Evolutionary conservation across 257 asterid species (phyloP), one percentile per base, ranked within the genome.

Genomic region (Jacaranda copaia): DNA sequence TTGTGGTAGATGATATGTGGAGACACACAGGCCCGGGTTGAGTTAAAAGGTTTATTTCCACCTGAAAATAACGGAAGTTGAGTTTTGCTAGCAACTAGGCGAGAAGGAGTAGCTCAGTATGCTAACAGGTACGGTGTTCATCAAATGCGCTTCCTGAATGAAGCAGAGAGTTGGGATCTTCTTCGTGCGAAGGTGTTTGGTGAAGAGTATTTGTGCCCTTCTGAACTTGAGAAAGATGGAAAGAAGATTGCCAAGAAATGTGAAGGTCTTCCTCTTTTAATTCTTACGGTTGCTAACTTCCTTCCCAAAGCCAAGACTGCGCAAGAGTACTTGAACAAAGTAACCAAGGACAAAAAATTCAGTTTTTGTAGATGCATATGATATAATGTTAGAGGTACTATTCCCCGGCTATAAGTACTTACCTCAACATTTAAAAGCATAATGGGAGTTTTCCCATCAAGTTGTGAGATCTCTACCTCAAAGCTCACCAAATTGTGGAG

Each of bases 251-350:
- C 56, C 0, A 6, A 18, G 20, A 75, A 68, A 32, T 75, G 84
- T 8, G 63, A 32, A 12, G 85, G 89, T 5, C 79, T 74, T n/a
- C 78, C 75, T 35, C 75, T 85, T 1, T 49, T 55, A 16, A 51
- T 83, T 14, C 40, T 57, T 38, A 32, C 73, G 11, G 45, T 81
- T 6, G 83, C 70, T 0, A 58, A 61, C 5, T 10, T 64, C 39
- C 69, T 80, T 2, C 55, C 77, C 16, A 16, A 59, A 45, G 40
- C 19, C 5, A 70, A 68, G 14, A 66, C 25, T 52, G 76, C 71
- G 0, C 3, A 4, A 8, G 80, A 72, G 18, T 53, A 66, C 32
- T 80, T 72, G 87, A 46, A 48, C 9, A 51, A 74, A 25, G 52
- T 80, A 4, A 76, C 81, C 81, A 3, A 39, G 14, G 9, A 36